These are phyloP conservation scores for Ceratocystis diversiconidia DNA, from an alignment of 2,329 filamentous ascomycete genomes.

Conservation along the genomic window DNA sequence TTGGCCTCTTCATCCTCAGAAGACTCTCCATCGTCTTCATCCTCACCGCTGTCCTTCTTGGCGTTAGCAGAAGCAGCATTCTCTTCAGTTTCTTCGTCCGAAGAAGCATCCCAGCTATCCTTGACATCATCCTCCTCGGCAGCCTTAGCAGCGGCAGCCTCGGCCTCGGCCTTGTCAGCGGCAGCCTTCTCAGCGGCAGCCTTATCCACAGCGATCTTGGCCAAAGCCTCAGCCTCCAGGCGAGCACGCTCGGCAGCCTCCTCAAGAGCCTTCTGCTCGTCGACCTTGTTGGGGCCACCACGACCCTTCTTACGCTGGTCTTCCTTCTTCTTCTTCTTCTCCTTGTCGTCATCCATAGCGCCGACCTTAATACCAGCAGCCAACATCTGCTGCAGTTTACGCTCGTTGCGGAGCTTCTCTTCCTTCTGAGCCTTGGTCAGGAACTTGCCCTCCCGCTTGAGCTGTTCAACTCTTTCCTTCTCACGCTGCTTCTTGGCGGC, in stretches of 20 bases:
- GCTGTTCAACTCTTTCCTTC: slow-evolving; percentile 71
- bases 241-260: slow-evolving; percentile 63
- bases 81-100: slow-evolving; percentile 49
- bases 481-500: slow-evolving; percentile 72
- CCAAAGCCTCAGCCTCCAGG: slow-evolving; percentile 51
- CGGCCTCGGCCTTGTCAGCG: slow-evolving; percentile 39
- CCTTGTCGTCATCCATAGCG: slow-evolving; percentile 31
- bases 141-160: slow-evolving; percentile 39
- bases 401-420: slow-evolving; percentile 63
- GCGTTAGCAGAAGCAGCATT: slow-evolving; percentile 28
- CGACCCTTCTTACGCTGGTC: slow-evolving; percentile 71
- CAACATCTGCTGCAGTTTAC: slow-evolving; percentile 74
- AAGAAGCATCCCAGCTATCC: slow-evolving; percentile 87
- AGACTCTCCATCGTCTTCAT: slow-evolving; percentile 46
- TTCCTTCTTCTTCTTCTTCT: slow-evolving; percentile 60
- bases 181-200: slow-evolving; percentile 43
- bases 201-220: slow-evolving; percentile 48
- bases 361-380: slow-evolving; percentile 62
- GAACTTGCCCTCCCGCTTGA: slow-evolving; percentile 79
- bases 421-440: slow-evolving; percentile 76
- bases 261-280: slow-evolving; percentile 64
- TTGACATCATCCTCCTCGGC: slow-evolving; percentile 71
- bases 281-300: slow-evolving; percentile 27
- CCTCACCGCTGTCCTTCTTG: slow-evolving; percentile 23
- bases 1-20: slow-evolving; percentile 57